Percentiles rank a stretch among this genome's conserved stretches.
Conservation (phyloP, 2,329 filamentous ascomycete genomes). For the Malbranchea zuffiana region DNA sequence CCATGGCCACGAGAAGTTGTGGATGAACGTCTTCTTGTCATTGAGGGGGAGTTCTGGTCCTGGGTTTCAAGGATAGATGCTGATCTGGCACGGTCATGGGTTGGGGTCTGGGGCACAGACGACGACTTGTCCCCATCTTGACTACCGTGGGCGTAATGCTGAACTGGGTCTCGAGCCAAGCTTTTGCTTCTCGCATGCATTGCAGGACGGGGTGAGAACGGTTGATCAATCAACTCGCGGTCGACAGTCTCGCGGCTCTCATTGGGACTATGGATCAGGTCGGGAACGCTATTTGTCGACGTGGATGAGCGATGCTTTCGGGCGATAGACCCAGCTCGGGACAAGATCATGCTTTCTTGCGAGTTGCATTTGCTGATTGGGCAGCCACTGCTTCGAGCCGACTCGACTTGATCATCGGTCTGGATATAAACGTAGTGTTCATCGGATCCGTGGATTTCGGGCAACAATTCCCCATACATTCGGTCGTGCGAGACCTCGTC, state of each 20-base stretch:
- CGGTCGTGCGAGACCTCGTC: slow-evolving; percentile 27
- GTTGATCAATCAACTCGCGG: slow-evolving; percentile 11
- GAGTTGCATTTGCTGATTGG: slow-evolving; percentile 47
- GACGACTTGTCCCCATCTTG: slow-evolving; percentile 16
- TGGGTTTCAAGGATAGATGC: slow-evolving; percentile 25
- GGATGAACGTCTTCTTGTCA: slow-evolving; percentile 18
- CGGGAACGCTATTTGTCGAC: slow-evolving; percentile 37
- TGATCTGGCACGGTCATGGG: slow-evolving; percentile 30
- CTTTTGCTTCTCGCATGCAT: slow-evolving; percentile 23
- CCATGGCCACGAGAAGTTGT: slow-evolving; percentile 19
- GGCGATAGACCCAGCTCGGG: slow-evolving; percentile 37
- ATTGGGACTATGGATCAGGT: slow-evolving; percentile 33
- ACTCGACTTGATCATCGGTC: slow-evolving; percentile 30
- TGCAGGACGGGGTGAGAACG: slow-evolving; percentile 17
- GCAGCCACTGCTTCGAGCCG: slow-evolving; percentile 39
- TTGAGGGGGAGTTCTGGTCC: slow-evolving; percentile 11
- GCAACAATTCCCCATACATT: slow-evolving; percentile 33
- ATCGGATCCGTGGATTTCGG: slow-evolving; percentile 37
- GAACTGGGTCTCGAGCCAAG: slow-evolving; percentile 25
- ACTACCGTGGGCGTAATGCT: slow-evolving; percentile 21
- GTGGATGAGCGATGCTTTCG: slow-evolving; percentile 39
- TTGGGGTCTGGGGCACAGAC: slow-evolving; percentile 14
- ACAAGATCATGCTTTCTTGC: slow-evolving; percentile 46
- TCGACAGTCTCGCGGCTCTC: slow-evolving; percentile 29
- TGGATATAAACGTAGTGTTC: slow-evolving; percentile 24